Percentiles rank a stretch among this genome's conserved stretches.
Evolutionary conservation across 169 alveolate genomes (phyloP).

Genomic region (Plasmodium gallinaceum): DNA sequence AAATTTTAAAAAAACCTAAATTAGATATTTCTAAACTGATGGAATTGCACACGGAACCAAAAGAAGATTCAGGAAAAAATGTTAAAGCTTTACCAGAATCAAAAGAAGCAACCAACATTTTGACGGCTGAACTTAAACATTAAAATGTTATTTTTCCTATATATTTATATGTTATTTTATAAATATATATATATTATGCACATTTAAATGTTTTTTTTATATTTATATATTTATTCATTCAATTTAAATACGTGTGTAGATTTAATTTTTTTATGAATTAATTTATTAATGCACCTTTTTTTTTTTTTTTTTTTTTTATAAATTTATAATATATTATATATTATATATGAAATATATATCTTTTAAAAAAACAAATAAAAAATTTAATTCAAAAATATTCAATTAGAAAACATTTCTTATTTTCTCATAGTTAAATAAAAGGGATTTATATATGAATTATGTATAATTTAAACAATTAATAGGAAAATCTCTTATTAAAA

Average conservation of each 20-base stretch:
- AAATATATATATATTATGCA: neutral
- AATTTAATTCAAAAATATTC: too few relatives aligned
- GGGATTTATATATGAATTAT: too few relatives aligned
- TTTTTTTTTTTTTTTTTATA: too few relatives aligned
- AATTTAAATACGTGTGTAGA: too few relatives aligned
- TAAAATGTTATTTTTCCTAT: conserved; percentile 17
- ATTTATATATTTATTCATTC: too few relatives aligned
- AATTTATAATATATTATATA: too few relatives aligned
- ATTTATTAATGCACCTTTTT: too few relatives aligned
- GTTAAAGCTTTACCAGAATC: conserved; percentile 83
- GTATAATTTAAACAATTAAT: neutral
- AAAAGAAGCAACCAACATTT: conserved; percentile 84
- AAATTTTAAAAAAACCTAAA: conserved; percentile 97
- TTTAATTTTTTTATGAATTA: too few relatives aligned
- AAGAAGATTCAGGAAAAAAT: conserved; percentile 88
- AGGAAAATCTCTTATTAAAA: neutral
- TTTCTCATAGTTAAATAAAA: too few relatives aligned
- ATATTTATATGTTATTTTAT: conserved; percentile 9
- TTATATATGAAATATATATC: too few relatives aligned
- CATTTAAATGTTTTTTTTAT: neutral
- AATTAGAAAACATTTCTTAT: too few relatives aligned
- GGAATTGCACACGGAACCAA: conserved; percentile 92
- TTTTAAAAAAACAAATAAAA: too few relatives aligned
- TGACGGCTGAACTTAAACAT: conserved; percentile 83
- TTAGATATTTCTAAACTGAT: conserved; percentile 92